Evolutionary conservation across 768 basidiomycete species (phyloP).

Genomic region (button mushroom (Agaricus bisporus)): DNA sequence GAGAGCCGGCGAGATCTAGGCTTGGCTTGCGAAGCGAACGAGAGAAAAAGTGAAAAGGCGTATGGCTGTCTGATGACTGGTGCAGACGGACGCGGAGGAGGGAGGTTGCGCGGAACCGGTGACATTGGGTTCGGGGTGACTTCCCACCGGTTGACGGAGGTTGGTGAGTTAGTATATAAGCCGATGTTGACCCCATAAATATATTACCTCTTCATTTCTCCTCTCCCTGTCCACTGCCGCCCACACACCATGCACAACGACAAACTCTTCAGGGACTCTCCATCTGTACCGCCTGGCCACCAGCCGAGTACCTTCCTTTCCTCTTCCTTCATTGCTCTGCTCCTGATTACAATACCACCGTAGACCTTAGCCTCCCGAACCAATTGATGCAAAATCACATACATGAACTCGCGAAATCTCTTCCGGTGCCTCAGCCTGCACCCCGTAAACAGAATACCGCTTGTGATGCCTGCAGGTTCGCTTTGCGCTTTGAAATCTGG

Average conservation of each 20-base stretch:
- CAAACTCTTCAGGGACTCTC: constrained; percentile 18
- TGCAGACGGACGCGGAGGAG: neutral
- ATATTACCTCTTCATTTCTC: constrained; percentile 21
- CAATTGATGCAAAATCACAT: constrained; percentile 75
- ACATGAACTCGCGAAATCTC: constrained; percentile 72
- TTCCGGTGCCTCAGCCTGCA: constrained; percentile 81
- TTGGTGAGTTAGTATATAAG: constrained; percentile 5
- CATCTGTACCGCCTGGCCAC: constrained; percentile 16
- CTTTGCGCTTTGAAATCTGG: constrained; percentile 13
- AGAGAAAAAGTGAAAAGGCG: neutral
- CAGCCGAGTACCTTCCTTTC: constrained; percentile 29
- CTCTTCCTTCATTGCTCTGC: constrained; percentile 8
- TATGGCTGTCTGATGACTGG: neutral
- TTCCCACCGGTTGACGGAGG: neutral
- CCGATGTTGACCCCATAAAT: constrained; percentile 10
- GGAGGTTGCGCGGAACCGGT: neutral
- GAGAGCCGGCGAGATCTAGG: neutral
- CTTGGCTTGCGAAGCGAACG: constrained; percentile 5
- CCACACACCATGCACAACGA: constrained; percentile 28
- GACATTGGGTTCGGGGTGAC: neutral
- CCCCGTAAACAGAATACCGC: constrained; percentile 91
- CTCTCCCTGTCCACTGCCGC: constrained; percentile 14
- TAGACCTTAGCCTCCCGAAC: constrained; percentile 59
- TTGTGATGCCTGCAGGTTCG: constrained; percentile 86
- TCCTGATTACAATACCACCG: constrained; percentile 13